Conservation (phyloP, 2,329 filamentous ascomycete genomes). For the Paraphoma sp. region DNA sequence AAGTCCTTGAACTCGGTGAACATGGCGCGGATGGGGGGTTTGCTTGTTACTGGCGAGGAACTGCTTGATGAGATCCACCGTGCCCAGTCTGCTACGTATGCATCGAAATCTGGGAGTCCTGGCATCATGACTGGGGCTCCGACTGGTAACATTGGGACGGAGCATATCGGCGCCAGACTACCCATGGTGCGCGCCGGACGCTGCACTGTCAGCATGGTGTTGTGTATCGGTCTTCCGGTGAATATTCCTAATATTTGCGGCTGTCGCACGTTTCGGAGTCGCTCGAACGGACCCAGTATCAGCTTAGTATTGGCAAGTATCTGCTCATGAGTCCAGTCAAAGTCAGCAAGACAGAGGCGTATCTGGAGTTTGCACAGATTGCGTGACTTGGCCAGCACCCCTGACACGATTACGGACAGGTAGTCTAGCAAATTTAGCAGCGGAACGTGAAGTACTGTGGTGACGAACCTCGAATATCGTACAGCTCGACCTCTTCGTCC, state of each 20-base stretch:
- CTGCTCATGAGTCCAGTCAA: constrained; percentile 29
- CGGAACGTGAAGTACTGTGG: not conserved
- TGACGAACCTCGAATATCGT: constrained; percentile 38
- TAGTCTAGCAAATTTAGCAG: constrained; percentile 28
- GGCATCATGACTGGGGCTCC: constrained; percentile 16
- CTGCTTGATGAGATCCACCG: constrained; percentile 15
- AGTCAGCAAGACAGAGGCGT: constrained; percentile 33
- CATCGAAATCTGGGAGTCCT: constrained; percentile 24
- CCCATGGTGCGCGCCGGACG: not conserved
- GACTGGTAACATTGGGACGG: constrained; percentile 30
- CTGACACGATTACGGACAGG: constrained; percentile 36
- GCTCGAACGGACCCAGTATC: constrained; percentile 37
- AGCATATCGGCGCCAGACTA: constrained; percentile 23
- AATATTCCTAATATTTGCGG: constrained; percentile 35
- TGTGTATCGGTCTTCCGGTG: constrained; percentile 19
- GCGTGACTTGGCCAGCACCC: constrained; percentile 35
- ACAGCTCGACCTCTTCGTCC: constrained; percentile 47
- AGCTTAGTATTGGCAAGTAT: constrained; percentile 31
- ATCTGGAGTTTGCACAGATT: constrained; percentile 40
- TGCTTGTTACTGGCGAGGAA: constrained; percentile 11
- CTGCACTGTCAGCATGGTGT: constrained; percentile 23
- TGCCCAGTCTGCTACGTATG: constrained; percentile 32
- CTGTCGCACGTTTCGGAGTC: constrained; percentile 38
- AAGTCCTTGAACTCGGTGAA: constrained; percentile 44
- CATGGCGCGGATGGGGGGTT: constrained; percentile 36